phyloP scores from a whole-genome alignment of 805 yeast species.

The Metschnikowia vanudenii region DNA sequence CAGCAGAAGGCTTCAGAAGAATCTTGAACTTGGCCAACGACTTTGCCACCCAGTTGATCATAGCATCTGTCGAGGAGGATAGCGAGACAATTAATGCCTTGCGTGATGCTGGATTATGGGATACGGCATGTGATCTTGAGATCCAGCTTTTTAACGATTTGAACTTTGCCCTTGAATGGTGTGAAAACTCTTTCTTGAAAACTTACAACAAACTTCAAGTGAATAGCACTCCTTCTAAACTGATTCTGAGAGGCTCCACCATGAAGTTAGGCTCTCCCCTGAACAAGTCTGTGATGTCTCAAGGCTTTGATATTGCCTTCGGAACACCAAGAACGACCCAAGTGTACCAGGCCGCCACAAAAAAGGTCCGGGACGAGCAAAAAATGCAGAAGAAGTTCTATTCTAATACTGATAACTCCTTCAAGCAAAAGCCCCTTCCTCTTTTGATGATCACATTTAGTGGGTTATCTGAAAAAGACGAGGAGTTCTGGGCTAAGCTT shows the following conservation, averaged over 20 bases:
- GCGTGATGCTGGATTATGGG: conserved; percentile 81
- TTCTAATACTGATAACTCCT: conserved; percentile 34
- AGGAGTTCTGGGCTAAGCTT: conserved; percentile 61
- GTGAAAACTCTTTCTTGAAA: conserved; percentile 84
- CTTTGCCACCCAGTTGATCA: conserved; percentile 65
- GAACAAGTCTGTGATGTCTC: conserved; percentile 17
- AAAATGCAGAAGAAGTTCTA: conserved; percentile 48
- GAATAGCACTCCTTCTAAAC: conserved; percentile 18
- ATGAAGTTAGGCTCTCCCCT: conserved; percentile 5
- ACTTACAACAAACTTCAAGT: conserved; percentile 48
- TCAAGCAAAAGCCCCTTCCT: conserved; percentile 57
- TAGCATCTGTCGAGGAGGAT: conserved; percentile 72
- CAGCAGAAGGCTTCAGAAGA: conserved; percentile 92
- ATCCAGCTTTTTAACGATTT: conserved; percentile 72
- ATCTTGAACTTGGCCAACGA: conserved; percentile 75
- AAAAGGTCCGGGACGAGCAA: conserved; percentile 43
- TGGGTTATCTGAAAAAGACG: conserved; percentile 50
- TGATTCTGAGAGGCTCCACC: conserved; percentile 11
- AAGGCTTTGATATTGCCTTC: conserved; percentile 25
- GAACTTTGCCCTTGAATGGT: conserved; percentile 92
- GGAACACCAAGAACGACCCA: conserved; percentile 57
- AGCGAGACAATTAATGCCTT: conserved; percentile 69
- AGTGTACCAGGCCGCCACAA: conserved; percentile 51
- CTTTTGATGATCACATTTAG: conserved; percentile 63
- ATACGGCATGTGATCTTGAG: conserved; percentile 31